Base-by-base conservation (phyloP, 345 rosid species). In the Salix arbutifolia region DNA sequence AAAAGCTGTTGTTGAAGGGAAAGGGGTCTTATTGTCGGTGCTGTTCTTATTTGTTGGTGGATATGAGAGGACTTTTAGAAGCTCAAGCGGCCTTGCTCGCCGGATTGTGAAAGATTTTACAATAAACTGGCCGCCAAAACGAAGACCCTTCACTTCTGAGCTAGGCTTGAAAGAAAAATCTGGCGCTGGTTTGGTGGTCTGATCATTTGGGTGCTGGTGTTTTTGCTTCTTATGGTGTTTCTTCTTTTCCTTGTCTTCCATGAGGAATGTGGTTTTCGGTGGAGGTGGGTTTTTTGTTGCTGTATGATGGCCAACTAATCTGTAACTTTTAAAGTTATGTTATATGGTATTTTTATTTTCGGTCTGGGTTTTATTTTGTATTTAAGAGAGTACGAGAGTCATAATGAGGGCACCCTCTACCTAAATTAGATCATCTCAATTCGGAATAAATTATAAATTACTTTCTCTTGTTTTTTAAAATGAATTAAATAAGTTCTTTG, bases 51-150 rank as follows among this genome's bases (percentile, higher is more conserved):
- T 73, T 33, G 90, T 67, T 18, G 87, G 81, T 21, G 97, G 94
- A 80, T 88, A 89, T 7, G 94, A 85, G 40, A 96, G 93, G 77
- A 96, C 86, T 76, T 90, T 92, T 1, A 91, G 89, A 67, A 96
- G 92, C 84, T 96, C 98, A 3, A 90, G 80, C 3, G 98, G 90
- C 76, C 87, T 84, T 42, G 96, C 97, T 46, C 92, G 79, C 0
- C 98, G 86, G 87, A 96, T 86, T 21, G 98, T 96, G 93, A 96
- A 96, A 18, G 99, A 96, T 84, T 91, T 96, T 18, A 96, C 94
- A 6, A 96, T 84, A 81, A 96, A 88, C 37, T 96, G 99, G 70
- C 94, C 96, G 3, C 97, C 99, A 78, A 93, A 93, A 18, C 87
- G 88, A 58, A 96, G 89, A 6, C 99, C 99, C 71, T 93, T 93